Evolutionary conservation across 768 basidiomycete genomes (phyloP).

Genomic region (Saitozyma podzolica): DNA sequence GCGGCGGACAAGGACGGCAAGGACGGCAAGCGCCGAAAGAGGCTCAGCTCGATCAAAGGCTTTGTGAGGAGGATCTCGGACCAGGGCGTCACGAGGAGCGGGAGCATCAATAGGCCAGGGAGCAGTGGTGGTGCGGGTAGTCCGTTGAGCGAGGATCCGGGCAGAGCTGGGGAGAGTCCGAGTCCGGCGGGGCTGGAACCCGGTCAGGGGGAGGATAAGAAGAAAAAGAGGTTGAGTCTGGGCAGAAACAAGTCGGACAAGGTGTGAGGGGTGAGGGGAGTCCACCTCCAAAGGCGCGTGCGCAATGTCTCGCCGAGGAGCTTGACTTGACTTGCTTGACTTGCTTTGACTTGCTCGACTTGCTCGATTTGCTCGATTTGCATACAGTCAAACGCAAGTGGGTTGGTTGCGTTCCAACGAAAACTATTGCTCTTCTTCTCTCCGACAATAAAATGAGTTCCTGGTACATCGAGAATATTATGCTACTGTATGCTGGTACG

Average conservation of each 20-base stretch:
- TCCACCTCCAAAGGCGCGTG: too few relatives aligned
- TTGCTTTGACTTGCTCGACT: too few relatives aligned
- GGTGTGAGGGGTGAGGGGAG: not conserved
- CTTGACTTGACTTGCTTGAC: too few relatives aligned
- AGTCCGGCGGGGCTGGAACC: not conserved
- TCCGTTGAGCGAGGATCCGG: slow-evolving; percentile 9
- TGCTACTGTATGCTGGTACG: too few relatives aligned
- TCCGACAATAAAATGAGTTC: too few relatives aligned
- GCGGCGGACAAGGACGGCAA: slow-evolving; percentile 14
- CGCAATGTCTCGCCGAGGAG: too few relatives aligned
- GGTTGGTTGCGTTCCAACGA: too few relatives aligned
- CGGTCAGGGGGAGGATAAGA: slow-evolving; percentile 12
- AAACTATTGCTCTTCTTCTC: too few relatives aligned
- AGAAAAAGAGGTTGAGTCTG: slow-evolving; percentile 21
- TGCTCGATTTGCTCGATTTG: too few relatives aligned
- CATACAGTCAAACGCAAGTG: too few relatives aligned
- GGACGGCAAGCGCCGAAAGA: slow-evolving; percentile 36
- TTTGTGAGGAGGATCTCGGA: slow-evolving; percentile 45
- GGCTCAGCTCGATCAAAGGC: slow-evolving; percentile 40
- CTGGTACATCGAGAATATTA: too few relatives aligned
- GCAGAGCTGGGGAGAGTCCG: slow-evolving; percentile 3
- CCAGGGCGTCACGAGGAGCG: slow-evolving; percentile 28
- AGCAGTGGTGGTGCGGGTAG: slow-evolving; percentile 1
- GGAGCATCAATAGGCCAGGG: not conserved
- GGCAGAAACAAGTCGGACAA: slow-evolving; percentile 8